Conservation (phyloP, 345 rosid genomes). For the Moricandia arvensis region DNA sequence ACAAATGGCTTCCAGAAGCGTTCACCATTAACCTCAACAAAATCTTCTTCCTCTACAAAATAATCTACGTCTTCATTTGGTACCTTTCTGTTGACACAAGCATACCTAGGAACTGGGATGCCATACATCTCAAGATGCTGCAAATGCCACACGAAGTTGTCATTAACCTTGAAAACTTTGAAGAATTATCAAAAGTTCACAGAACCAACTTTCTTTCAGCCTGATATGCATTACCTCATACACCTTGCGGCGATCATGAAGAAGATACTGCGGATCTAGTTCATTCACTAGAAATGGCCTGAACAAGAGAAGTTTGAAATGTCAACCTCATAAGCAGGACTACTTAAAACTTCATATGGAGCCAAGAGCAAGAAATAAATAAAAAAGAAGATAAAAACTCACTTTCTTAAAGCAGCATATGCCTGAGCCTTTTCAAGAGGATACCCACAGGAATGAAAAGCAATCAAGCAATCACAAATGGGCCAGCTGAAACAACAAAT, state of each 20-base stretch:
- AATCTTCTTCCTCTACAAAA: conserved; percentile 95
- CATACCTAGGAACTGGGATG: conserved; percentile 96
- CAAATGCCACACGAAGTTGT: conserved; percentile 34
- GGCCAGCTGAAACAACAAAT: conserved; percentile 84
- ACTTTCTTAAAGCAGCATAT: conserved; percentile 89
- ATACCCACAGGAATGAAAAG: conserved; percentile 90
- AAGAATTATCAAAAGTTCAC: neutral
- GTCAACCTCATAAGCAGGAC: conserved; percentile 12
- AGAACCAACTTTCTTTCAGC: conserved; percentile 13
- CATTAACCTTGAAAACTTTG: neutral
- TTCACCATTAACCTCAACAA: conserved; percentile 89
- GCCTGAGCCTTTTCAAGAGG: conserved; percentile 73
- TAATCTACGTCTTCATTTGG: conserved; percentile 84
- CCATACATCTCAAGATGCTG: conserved; percentile 88
- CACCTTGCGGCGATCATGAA: conserved; percentile 96
- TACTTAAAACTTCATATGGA: too few species aligned
- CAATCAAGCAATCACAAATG: conserved; percentile 92
- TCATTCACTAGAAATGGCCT: conserved; percentile 97
- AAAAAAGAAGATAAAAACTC: conserved; percentile 29
- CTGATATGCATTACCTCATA: conserved; percentile 66
- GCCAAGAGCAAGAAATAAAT: neutral
- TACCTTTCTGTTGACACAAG: conserved; percentile 82
- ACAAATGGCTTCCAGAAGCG: conserved; percentile 99
- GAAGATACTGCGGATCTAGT: conserved; percentile 89
- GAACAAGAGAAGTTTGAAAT: conserved; percentile 31